Evolutionary conservation across 1,139 yeast genomes (phyloP), one percentile per base, ranked within the genome.

Genomic region (Pichia cactophila): DNA sequence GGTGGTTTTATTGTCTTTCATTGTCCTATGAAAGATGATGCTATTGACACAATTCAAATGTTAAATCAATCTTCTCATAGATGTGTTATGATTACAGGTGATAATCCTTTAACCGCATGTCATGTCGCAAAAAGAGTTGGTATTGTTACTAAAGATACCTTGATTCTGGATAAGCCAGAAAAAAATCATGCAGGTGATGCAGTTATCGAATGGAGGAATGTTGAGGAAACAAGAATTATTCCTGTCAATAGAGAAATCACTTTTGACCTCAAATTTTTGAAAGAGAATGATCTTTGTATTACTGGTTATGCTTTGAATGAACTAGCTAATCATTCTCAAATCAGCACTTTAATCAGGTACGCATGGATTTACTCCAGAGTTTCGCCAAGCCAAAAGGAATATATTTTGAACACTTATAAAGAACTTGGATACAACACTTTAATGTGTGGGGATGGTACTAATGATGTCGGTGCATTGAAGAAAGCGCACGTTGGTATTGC

Each of bases 391-490:
- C 98, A 92, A 72, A 94, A 92, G 71, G 98, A 92, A 70, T 88
- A 84, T 58, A 82, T 92, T 60, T 74, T 94, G 62, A 85, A 83
- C 55, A 78, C 88, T 42, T 78, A 88, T 65, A 92, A 92, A 68
- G 84, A 81, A 52, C 80, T 89, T 65, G 97, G 97, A 35, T 92
- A 90, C 69, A 85, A 80, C 62, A 92, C 98, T 35, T 77, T 94
- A 61, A 92, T 92, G 99, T 92, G 98, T 71, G 99, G 99, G 74
- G 99, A 92, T 70, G 99, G 99, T 70, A 92, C 99, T 35, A 92
- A 92, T 66, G 99, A 92, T 74, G 98, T 92, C 50, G 99, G 99
- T 68, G 99, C 99, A 49, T 79, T 92, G 70, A 94, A 92, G 68
- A 97, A 92, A 72, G 97, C 99, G 9, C 96, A 92, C 63, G 84